Evolutionary conservation across 2,329 filamentous ascomycete genomes (phyloP), one percentile per base, ranked within the genome.

Genomic region (Penicillium hordei): DNA sequence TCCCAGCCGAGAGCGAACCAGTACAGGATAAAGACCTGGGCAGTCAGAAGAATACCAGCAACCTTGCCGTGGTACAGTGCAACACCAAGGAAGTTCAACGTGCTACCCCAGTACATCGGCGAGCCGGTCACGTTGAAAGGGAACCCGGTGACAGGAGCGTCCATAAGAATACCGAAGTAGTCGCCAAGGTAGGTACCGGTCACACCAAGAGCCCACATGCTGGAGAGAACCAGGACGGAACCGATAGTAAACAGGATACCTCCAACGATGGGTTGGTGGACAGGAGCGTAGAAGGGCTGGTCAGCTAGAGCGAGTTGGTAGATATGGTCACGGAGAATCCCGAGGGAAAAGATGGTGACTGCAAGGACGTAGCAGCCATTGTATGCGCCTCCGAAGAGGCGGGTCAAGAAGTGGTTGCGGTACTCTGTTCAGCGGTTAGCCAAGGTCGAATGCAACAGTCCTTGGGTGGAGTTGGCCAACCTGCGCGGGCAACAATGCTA

Each of bases 91-190:
- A 99, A 99, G 78, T 89, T 93, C 83, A 96, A 83, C 25, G 93
- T 94, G 61, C 88, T 91, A 58, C 94, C 94, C 79, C 92, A 90
- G 81, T 99, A 99, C 94, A 99, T 99, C 61, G 94, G 94, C 52
- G 91, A 89, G 64, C 86, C 85, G 54, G 89, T 93, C 60, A 97
- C 83, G 76, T 90, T 97, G 83, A 99, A 99, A 2, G 94, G 94
- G 74, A 99, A 99, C 15, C 90, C 89, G 13, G 92, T 96, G 52
- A 99, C 93, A 69, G 93, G 93, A 66, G 89, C 81, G 73, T 97
- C 93, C 92, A 97, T 96, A 65, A 99, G 82, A 74, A 97, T 97
- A 67, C 94, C 94, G 73, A 97, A 99, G 82, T 99, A 99, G 80
- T 99, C 94, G 67, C 94, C 94, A 36, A 99, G 82, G 74, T 97